Evolutionary conservation across 305 asterid species (phyloP).

Genomic region (Euphrasia arctica): DNA sequence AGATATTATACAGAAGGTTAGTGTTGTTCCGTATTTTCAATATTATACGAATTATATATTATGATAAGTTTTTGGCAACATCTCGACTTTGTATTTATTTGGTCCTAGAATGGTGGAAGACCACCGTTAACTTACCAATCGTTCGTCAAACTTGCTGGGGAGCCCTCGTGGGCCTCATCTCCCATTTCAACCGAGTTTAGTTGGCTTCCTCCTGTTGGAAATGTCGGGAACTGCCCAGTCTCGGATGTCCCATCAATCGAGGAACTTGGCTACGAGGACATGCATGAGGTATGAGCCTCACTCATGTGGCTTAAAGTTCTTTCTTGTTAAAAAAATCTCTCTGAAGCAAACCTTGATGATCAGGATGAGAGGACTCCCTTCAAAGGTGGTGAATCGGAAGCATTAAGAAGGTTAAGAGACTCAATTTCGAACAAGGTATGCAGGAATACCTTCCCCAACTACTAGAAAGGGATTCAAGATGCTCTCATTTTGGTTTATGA

Average conservation of each 20-base stretch:
- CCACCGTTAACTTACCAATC: conserved; percentile 92
- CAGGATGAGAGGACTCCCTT: conserved; percentile 78
- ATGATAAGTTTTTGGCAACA: background rate
- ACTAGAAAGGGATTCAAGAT: no score
- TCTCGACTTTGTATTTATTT: conserved; percentile 6
- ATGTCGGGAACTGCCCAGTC: conserved; percentile 40
- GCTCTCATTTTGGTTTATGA: no score
- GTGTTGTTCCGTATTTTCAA: background rate
- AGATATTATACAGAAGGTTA: conserved; percentile 73
- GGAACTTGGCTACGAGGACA: conserved; percentile 77
- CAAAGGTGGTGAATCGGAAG: conserved; percentile 96
- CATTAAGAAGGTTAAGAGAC: conserved; percentile 68
- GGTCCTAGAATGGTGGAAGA: conserved; percentile 77
- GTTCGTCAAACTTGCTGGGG: conserved; percentile 82
- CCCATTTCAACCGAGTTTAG: conserved; percentile 44
- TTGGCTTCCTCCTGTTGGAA: conserved; percentile 71
- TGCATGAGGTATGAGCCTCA: conserved; percentile 48
- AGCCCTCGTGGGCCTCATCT: conserved; percentile 73
- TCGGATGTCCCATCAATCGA: conserved; percentile 67
- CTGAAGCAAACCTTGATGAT: conserved; percentile 23
- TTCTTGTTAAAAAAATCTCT: conserved; percentile 16
- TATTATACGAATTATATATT: no score
- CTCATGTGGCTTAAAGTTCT: conserved; percentile 8
- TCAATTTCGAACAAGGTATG: conserved; percentile 68
- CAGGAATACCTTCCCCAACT: no score